Evolutionary conservation across 495 filamentous ascomycete species (phyloP), one percentile per base, ranked within the genome.

Genomic region (Polyplosphaeria fusca): DNA sequence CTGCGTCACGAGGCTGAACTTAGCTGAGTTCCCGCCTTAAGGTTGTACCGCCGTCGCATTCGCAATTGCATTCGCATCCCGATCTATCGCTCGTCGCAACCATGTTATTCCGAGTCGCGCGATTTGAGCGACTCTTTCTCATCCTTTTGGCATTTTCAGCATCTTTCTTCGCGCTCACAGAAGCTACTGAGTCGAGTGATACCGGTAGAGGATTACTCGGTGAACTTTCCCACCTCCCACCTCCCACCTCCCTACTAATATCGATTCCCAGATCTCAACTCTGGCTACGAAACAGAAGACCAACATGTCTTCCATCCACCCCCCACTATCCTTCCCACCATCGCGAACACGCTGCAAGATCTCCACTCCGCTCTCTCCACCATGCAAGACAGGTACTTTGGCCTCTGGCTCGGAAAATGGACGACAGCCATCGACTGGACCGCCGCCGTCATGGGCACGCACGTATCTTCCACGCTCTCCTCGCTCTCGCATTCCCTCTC

Each of bases 401-500:
- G 83, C 47, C 68, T 85, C 24, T 86, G 86, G 79, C 68, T 85
- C 13, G 91, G 90, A 22, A 90, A 80, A 14, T 97, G 91, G 90
- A 89, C 93, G 9, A 74, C 74, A 9, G 79, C 86, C 14, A 96
- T 95, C 58, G 93, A 97, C 76, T 97, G 92, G 92, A 97, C 92
- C 1, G 84, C 86, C 4, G 92, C 93, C 1, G 89, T 96, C 3
- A 73, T 92, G 67, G 84, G 85, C 28, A 94, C 92, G 0, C 83
- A 93, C 47, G 71, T 96, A 45, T 85, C 86, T 0, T 86, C 82
- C 16, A 76, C 84, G 0, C 76, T 92, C 2, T 74, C 75, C 39
- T 50, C 14, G 80, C 85, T 16, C 72, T 95, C 53, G 82, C 87
- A 4, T 43, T 55, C 55, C 3, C 49, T 68, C 23, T 37, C 55